Conservation (phyloP, 176 grass and related monocot species). For the Zizania latifolia region DNA sequence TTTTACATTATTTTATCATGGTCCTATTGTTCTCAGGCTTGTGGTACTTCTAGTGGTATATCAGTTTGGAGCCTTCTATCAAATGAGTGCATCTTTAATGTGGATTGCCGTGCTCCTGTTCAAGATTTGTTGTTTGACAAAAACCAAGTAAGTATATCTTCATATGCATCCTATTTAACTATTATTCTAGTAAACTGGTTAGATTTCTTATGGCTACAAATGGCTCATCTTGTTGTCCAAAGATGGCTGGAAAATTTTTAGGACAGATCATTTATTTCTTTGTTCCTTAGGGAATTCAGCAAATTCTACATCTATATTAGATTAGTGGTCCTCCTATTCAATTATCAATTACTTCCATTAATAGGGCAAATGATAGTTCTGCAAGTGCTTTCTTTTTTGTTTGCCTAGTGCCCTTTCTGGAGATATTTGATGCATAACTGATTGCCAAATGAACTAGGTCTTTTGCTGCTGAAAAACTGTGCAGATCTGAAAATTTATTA, state of each 20-base stretch:
- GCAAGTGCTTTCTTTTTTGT: not conserved
- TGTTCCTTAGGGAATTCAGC: not conserved
- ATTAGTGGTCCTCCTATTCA: not conserved
- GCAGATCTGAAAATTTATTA: not conserved
- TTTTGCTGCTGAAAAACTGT: not conserved
- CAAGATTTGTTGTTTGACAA: conserved; percentile 85
- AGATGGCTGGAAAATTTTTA: not conserved
- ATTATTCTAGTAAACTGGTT: not conserved
- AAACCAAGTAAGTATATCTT: conserved; percentile 64
- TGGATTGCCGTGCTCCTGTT: conserved; percentile 57
- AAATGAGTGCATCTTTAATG: conserved; percentile 75
- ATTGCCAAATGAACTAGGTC: not conserved
- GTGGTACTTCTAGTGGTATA: conserved; percentile 63
- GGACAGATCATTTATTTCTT: not conserved
- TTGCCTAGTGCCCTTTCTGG: not conserved
- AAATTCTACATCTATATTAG: not conserved
- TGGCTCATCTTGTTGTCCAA: not conserved
- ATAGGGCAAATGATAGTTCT: not conserved
- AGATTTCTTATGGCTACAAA: not conserved
- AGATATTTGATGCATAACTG: not conserved
- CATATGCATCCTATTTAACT: not conserved
- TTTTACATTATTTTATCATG: not conserved
- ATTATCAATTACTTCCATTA: not conserved
- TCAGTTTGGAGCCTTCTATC: conserved; percentile 93
- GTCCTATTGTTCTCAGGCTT: conserved; percentile 47